phyloP scores from a whole-genome alignment of 2,329 filamentous ascomycete genomes.

The Pseudogymnoascus pannorum region DNA sequence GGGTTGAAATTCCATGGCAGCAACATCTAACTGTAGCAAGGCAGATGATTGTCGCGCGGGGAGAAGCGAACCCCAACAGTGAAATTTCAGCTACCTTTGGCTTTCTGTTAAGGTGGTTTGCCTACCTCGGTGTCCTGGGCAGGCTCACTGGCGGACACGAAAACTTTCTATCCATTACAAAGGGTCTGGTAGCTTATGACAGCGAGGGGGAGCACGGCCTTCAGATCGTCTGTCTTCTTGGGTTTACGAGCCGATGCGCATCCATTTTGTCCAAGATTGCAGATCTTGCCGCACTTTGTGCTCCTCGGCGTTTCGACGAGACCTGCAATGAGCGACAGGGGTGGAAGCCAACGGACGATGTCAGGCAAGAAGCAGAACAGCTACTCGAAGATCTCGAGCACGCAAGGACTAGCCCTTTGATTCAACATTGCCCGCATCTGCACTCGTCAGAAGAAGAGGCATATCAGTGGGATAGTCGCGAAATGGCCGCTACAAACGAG shows the following conservation, averaged over 20 bases:
- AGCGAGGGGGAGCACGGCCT: slow-evolving; percentile 52
- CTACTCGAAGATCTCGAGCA: slow-evolving; percentile 56
- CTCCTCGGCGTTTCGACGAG: slow-evolving; percentile 53
- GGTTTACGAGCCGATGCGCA: slow-evolving; percentile 67
- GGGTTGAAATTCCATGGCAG: slow-evolving; percentile 75
- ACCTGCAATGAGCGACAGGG: slow-evolving; percentile 41
- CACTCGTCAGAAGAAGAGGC: slow-evolving; percentile 41
- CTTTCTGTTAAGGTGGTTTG: slow-evolving; percentile 76
- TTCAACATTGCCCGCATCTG: slow-evolving; percentile 37
- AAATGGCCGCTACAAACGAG: slow-evolving; percentile 66
- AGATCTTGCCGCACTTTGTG: slow-evolving; percentile 61
- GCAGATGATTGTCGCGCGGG: slow-evolving; percentile 63
- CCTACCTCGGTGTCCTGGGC: slow-evolving; percentile 74
- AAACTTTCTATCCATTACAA: slow-evolving; percentile 15
- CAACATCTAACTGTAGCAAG: slow-evolving; percentile 69
- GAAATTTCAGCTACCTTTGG: slow-evolving; percentile 47
- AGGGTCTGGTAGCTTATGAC: slow-evolving; percentile 37
- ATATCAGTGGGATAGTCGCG: slow-evolving; percentile 50
- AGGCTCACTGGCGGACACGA: slow-evolving; percentile 55
- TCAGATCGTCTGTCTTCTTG: slow-evolving; percentile 73
- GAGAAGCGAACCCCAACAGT: slow-evolving; percentile 40
- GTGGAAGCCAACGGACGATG: slow-evolving; percentile 51
- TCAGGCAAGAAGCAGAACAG: slow-evolving; percentile 48
- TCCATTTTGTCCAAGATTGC: slow-evolving; percentile 65
- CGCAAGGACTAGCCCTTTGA: slow-evolving; percentile 38